These are phyloP conservation scores for Cutaneotrichosporon sp. DNA, from an alignment of 1,284 basidiomycete species.

Conservation along the genomic window DNA sequence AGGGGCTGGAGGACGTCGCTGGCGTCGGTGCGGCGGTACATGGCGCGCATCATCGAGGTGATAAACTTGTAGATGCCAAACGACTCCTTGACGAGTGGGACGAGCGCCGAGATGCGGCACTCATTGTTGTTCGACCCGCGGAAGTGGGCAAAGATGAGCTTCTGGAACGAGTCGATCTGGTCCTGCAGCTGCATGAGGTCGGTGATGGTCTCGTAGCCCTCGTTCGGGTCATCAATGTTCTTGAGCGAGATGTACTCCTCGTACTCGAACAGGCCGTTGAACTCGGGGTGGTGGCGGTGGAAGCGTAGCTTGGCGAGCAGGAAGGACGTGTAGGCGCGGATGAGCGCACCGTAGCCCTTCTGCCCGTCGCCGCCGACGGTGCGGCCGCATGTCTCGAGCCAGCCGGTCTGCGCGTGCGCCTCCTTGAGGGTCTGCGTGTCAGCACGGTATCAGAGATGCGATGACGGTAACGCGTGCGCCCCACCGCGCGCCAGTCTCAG, in stretches of 20 bases:
- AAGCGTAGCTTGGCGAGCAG: conserved; percentile 92
- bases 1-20: conserved; percentile 82
- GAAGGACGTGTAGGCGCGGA: conserved; percentile 91
- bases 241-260: conserved; percentile 95
- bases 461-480: neutral
- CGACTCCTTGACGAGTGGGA: conserved; percentile 93
- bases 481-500: too few relatives aligned
- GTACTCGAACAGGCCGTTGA: conserved; percentile 95
- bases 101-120: conserved; percentile 88
- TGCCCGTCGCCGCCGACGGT: conserved; percentile 78
- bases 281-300: conserved; percentile 88
- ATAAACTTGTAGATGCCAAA: conserved; percentile 98
- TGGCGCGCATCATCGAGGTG: conserved; percentile 93
- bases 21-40: conserved; percentile 88
- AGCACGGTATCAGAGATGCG: neutral
- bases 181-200: conserved; percentile 96
- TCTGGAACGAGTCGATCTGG: conserved; percentile 95
- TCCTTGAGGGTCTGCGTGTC: conserved; percentile 80
- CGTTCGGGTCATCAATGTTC: conserved; percentile 95
- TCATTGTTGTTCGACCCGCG: conserved; percentile 87
- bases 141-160: conserved; percentile 92
- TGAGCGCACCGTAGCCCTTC: conserved; percentile 85
- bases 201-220: conserved; percentile 94
- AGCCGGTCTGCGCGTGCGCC: conserved; percentile 91
- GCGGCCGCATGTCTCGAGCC: conserved; percentile 91